These are phyloP conservation scores for Coleophoma crateriformis DNA, from an alignment of 2,329 filamentous ascomycete genomes.

Conservation along the genomic window DNA sequence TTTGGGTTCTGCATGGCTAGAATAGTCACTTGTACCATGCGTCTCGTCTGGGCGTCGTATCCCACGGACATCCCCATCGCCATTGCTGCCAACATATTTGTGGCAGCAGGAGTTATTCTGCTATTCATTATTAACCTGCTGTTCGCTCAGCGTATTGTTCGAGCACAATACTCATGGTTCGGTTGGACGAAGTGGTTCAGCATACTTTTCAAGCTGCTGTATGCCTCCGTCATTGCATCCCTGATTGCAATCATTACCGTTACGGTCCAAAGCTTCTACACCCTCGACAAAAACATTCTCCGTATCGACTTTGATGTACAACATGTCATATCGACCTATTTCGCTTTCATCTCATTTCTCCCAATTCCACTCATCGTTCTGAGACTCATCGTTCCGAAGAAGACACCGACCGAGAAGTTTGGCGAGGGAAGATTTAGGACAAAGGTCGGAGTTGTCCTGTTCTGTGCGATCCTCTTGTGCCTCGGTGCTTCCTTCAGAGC, in stretches of 20 bases:
- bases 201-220: slow-evolving; percentile 50
- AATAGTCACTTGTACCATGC: slow-evolving; percentile 30
- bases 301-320: slow-evolving; percentile 56
- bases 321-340: slow-evolving; percentile 54
- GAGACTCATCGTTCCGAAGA: slow-evolving; percentile 40
- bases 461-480: slow-evolving; percentile 53
- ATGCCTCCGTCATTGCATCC: slow-evolving; percentile 49
- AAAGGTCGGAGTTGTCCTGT: slow-evolving; percentile 61
- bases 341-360: slow-evolving; percentile 61
- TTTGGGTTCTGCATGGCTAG: slow-evolving; percentile 48
- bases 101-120: slow-evolving; percentile 48
- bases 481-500: slow-evolving; percentile 67
- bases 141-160: slow-evolving; percentile 69
- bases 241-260: slow-evolving; percentile 62
- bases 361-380: slow-evolving; percentile 52
- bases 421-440: slow-evolving; percentile 61
- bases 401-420: slow-evolving; percentile 47
- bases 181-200: slow-evolving; percentile 60
- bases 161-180: slow-evolving; percentile 63
- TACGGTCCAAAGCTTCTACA: slow-evolving; percentile 63
- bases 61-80: slow-evolving; percentile 11
- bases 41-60: slow-evolving; percentile 56
- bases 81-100: slow-evolving; percentile 20
- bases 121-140: slow-evolving; percentile 75
- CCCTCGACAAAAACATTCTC: slow-evolving; percentile 44